Percentiles rank a stretch among this genome's conserved stretches.
Conservation (phyloP, 345 rosid species). For the Sisymbrium altissimum region DNA sequence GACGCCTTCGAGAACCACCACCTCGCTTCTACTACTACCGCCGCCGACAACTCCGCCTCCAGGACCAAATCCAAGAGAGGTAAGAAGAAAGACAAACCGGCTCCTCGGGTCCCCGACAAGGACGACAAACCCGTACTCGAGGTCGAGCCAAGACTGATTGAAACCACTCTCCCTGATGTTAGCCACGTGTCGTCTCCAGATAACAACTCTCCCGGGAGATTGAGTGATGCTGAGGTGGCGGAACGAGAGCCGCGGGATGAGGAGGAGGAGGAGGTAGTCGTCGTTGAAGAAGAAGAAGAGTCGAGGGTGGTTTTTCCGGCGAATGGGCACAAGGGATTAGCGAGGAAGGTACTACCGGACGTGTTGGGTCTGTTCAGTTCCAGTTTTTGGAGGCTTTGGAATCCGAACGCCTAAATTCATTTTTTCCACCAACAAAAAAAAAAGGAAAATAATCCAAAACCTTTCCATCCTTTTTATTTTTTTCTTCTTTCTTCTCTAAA, state of each 20-base stretch:
- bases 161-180: background rate
- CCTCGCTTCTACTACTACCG: slow-evolving; percentile 16
- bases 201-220: slow-evolving; percentile 4
- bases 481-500: background rate
- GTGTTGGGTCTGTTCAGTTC: slow-evolving; percentile 81
- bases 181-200: slow-evolving; percentile 23
- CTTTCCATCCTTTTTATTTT: background rate
- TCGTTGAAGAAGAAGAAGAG: background rate
- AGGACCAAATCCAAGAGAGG: slow-evolving; percentile 36
- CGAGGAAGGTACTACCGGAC: slow-evolving; percentile 95
- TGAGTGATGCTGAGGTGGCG: slow-evolving; percentile 24
- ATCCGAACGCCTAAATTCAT: slow-evolving; percentile 62
- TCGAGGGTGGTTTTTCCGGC: slow-evolving; percentile 9
- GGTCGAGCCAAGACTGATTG: background rate
- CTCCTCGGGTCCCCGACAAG: slow-evolving; percentile 25
- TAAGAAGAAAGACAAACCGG: slow-evolving; percentile 47
- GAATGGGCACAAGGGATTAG: slow-evolving; percentile 63
- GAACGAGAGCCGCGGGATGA: slow-evolving; percentile 8
- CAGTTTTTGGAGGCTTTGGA: slow-evolving; percentile 90
- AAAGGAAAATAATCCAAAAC: slow-evolving; percentile 1
- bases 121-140: background rate
- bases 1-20: slow-evolving; percentile 82
- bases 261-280: background rate
- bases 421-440: background rate
- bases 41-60: slow-evolving; percentile 32